Base-by-base conservation (phyloP, 1,284 basidiomycete species). In the Irpex sp. region DNA sequence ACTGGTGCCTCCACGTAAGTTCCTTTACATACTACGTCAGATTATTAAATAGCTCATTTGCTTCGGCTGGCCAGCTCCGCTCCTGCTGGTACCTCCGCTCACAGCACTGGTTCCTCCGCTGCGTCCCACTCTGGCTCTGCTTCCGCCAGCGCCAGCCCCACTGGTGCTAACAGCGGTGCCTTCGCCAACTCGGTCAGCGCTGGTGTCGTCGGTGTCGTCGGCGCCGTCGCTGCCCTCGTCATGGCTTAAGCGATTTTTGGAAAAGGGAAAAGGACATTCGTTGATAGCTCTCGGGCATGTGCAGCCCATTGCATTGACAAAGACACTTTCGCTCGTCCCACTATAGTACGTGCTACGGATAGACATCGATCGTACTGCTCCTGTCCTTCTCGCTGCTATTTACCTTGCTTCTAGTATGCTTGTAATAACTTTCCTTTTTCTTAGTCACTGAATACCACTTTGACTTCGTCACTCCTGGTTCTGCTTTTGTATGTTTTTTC, bases 141-240 rank as follows among this genome's bases (percentile, higher is more conserved):
- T n/a, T 59, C 64, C 56, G 55, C 65, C 49, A 60, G 60, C 23
- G 61, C 67, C 28, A 65, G 64, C 56, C 67, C 64, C 37, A 58
- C 65, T 6, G 28, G 21, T 18, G 14, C n/a, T 36, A 57, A 9
- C 60, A 71, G 66, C 63, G 66, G 64, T 28, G 69, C 67, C 23
- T 9, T 66, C 23, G 54, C 58, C 45, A 68, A 68, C 63, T 48
- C 49, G 45, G 71, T 61, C 39, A 66, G 68, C 12, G 45, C 66
- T 19, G 67, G 69, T 48, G 23, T 65, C 52, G 69, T 68, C 28
- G 72, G 69, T 60, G 39, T 68, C 53, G 56, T 72, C 57, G 68
- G 69, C 55, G 71, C 66, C 36, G 57, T 67, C 42, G 66, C 69
- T 28, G 70, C 68, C 55, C 67, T 66, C 18, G 28, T 72, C 65